Evolutionary conservation across 768 basidiomycete genomes (phyloP).

Genomic region (Lactifluus echinatus): DNA sequence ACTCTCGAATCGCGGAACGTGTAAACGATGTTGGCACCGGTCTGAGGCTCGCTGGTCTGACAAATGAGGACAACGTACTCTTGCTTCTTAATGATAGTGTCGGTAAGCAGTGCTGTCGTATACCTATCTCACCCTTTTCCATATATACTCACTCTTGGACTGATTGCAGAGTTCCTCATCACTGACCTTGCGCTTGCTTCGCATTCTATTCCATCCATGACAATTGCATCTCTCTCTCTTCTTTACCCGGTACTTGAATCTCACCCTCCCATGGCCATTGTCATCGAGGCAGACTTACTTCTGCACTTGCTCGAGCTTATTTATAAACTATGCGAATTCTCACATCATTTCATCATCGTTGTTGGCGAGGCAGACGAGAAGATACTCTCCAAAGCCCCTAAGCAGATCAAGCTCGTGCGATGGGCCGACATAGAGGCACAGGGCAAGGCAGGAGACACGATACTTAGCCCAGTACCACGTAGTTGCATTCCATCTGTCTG

Average conservation of each 20-base stretch:
- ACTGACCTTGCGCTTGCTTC: constrained; percentile 71
- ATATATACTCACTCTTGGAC: neutral
- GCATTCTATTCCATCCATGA: constrained; percentile 60
- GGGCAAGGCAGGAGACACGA: constrained; percentile 43
- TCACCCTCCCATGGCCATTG: constrained; percentile 61
- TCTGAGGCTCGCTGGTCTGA: constrained; percentile 47
- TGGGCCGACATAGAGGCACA: constrained; percentile 69
- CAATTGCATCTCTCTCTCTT: constrained; percentile 48
- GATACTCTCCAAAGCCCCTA: constrained; percentile 38
- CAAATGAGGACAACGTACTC: constrained; percentile 55
- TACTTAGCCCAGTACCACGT: constrained; percentile 45
- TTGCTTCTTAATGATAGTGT: constrained; percentile 71
- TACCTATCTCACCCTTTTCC: constrained; percentile 5
- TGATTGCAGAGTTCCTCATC: constrained; percentile 58
- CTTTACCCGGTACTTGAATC: constrained; percentile 57
- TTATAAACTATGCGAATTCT: constrained; percentile 46
- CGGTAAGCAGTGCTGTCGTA: constrained; percentile 33
- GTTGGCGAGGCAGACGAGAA: constrained; percentile 53
- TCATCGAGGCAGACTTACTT: constrained; percentile 59
- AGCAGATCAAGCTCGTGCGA: constrained; percentile 46
- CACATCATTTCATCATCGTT: constrained; percentile 53
- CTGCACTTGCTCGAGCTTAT: constrained; percentile 63
- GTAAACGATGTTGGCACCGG: constrained; percentile 63
- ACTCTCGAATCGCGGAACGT: constrained; percentile 59
- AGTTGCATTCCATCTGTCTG: constrained; percentile 25